A percentile compares a stretch with the other conserved stretches of the same genome.
Conservation (phyloP, 371 early-diverging fungal species). For the Mortierella sp. region DNA sequence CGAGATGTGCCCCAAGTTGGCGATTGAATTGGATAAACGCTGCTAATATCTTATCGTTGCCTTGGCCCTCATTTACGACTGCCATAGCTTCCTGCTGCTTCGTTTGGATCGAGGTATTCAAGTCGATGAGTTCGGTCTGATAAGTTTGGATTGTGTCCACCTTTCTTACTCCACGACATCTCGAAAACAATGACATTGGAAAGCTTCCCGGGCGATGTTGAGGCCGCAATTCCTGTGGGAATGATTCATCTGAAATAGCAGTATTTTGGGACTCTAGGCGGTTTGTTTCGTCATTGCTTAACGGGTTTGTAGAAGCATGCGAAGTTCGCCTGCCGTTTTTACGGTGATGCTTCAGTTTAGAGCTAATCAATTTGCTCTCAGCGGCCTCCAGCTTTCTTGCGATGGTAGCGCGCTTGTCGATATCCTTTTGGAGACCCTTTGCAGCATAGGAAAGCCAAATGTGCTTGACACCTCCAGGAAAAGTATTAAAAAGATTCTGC, state of each 20-base stretch:
- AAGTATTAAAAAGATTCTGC: slow-evolving; percentile 64
- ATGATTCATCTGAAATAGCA: slow-evolving; percentile 16
- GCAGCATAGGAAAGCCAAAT: slow-evolving; percentile 72
- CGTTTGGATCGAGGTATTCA: slow-evolving; percentile 31
- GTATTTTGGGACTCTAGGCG: neutral
- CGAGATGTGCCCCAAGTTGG: slow-evolving; percentile 86
- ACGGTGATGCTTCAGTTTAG: slow-evolving; percentile 31
- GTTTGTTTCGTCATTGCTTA: neutral
- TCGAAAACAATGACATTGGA: slow-evolving; percentile 30
- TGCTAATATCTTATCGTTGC: slow-evolving; percentile 51
- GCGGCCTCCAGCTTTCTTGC: slow-evolving; percentile 54
- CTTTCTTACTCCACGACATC: slow-evolving; percentile 31
- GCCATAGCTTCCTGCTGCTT: slow-evolving; percentile 23
- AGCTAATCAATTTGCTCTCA: slow-evolving; percentile 26
- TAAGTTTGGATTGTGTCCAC: slow-evolving; percentile 41
- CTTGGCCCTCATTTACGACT: slow-evolving; percentile 21
- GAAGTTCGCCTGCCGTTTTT: slow-evolving; percentile 19
- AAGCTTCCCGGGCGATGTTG: slow-evolving; percentile 31
- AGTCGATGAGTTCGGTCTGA: slow-evolving; percentile 26
- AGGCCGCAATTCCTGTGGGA: slow-evolving; percentile 34
- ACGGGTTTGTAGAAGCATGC: slow-evolving; percentile 13
- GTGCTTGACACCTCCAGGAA: slow-evolving; percentile 81
- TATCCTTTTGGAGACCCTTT: slow-evolving; percentile 64
- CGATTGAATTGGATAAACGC: slow-evolving; percentile 87
- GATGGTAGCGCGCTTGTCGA: slow-evolving; percentile 65